Evolutionary conservation across 805 yeast species (phyloP), one percentile per base, ranked within the genome.

Genomic region (Metschnikowia arizonensis): DNA sequence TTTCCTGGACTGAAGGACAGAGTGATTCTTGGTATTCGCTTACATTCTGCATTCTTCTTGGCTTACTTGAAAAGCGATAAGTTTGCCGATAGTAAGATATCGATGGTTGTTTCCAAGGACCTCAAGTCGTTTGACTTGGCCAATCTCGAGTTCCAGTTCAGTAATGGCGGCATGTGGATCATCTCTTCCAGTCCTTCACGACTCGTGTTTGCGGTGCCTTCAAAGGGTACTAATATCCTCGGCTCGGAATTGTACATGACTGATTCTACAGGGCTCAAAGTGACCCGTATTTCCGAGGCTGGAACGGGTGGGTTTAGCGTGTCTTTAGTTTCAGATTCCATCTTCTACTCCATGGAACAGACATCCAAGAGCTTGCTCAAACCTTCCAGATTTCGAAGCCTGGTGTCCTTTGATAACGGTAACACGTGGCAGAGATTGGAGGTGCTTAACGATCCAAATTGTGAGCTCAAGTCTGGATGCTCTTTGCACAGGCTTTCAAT

Each of bases 221-320:
- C 31, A 10, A 21, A 7, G n/a, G 31, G 31, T 4, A 9, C 19
- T 1, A 14, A 15, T 55, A 26, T 9, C 4, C 17, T 37, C 18
- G 40, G 18, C 4, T 26, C 19, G 9, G 18, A 26, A 2, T 28
- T 28, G 19, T 57, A 50, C 42, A 59, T 71, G n/a, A 76, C 82
- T 4, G 82, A 81, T 52, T 80, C 86, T 3, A 62, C 77, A 10
- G 88, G 89, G 1, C 60, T 77, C 26, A 69, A 65, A 44, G 82
- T 78, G 58, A 54, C 56, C 0, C 68, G 69, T 35, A 61, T 76
- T n/a, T 56, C 78, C 25, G 72, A 70, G 9, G 61, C 69, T 30
- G 34, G 69, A 68, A 18, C 33, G 18, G 40, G 40, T 36, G 65
- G 73, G 21, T 59, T 76, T 15, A 68, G 68, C 30, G 74, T 73